Evolutionary conservation across 192 early-diverging fungal species (phyloP), one percentile per base, ranked within the genome.

Genomic region (Backusella macrospora): DNA sequence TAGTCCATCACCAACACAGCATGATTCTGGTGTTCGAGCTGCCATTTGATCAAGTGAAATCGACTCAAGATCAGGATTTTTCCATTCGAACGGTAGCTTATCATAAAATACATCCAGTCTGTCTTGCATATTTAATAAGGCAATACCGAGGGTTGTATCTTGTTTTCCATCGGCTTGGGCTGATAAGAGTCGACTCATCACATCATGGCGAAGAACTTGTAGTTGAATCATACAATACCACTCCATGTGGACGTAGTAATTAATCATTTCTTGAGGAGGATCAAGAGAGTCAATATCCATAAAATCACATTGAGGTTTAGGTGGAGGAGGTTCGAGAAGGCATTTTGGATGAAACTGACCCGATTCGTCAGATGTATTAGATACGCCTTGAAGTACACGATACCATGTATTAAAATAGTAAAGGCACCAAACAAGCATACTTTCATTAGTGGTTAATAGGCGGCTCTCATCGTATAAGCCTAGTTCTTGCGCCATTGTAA

Each of bases 401-500:
- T 80, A 75, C 80, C 80, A 81, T 4, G 80, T 78, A 72, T 81
- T 77, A 44, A 64, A 77, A 37, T 81, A 81, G 40, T 81, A 81
- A 4, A 81, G 47, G 52, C 68, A 75, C 80, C 80, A 81, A 3
- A 81, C 65, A n/a, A 81, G 44, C 45, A 78, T 74, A 39, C 73
- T 69, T 52, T 81, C 76, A 62, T 70, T 65, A 2, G 52, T 16
- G 2, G 73, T 75, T 26, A 81, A 39, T 69, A 64, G 40, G 5
- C 76, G 67, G 4, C 47, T 45, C 63, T 69, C 21, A 43, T 77
- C 72, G 55, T 81, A 81, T 12, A 78, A 49, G 2, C 80, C 80
- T 37, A 81, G 29, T 15, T 78, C 69, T 73, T 81, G 76, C 5
- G 80, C 80, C 80, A 81, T 81, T 10, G 80, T 76, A 68, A 72